A percentile compares a stretch with the other conserved stretches of the same genome.
phyloP scores from a whole-genome alignment of 306 rosid genomes.

The Lotus japonicus region DNA sequence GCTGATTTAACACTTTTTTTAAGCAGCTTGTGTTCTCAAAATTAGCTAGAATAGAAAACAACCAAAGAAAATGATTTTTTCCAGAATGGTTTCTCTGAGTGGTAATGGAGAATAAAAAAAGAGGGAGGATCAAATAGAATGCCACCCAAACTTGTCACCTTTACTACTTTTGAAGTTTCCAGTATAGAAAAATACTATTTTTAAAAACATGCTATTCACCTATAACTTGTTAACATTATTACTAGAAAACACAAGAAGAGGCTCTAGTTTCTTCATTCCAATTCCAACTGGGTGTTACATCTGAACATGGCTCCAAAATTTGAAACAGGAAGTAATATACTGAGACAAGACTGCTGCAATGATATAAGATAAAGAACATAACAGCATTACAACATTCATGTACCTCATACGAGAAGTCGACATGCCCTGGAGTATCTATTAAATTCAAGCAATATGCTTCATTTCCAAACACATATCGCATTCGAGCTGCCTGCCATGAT shows the following conservation, averaged over 20 bases:
- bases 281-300: neutral
- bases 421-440: slow-evolving; percentile 97
- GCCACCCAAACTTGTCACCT: neutral
- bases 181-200: neutral
- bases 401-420: slow-evolving; percentile 94
- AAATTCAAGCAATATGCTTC: slow-evolving; percentile 75
- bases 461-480: slow-evolving; percentile 58
- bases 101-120: neutral
- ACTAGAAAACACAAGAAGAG: slow-evolving; percentile 1
- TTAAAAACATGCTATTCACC: neutral
- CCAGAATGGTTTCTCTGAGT: slow-evolving; percentile 1
- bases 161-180: neutral
- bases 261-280: neutral
- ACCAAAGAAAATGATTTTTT: neutral
- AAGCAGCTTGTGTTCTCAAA: neutral
- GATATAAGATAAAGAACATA: neutral
- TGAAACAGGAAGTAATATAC: neutral
- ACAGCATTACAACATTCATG: neutral
- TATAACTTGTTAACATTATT: neutral
- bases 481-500: slow-evolving; percentile 77
- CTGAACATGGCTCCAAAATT: neutral
- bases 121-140: neutral
- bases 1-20: neutral
- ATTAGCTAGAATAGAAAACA: neutral
- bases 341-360: neutral